phyloP scores from a whole-genome alignment of 345 rosid genomes.

The Geranium rotundifolium region DNA sequence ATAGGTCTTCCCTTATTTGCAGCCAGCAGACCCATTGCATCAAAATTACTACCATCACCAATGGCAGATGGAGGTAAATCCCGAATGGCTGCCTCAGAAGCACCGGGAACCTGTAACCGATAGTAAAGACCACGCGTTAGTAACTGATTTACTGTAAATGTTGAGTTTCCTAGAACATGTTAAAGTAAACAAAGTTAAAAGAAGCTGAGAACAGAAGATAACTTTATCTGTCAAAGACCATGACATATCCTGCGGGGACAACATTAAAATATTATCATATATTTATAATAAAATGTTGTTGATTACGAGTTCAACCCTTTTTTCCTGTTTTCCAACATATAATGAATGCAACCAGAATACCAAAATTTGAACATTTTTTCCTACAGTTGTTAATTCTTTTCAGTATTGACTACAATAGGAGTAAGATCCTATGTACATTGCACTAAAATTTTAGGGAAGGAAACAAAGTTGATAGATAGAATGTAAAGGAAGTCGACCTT shows the following conservation, averaged over 20 bases:
- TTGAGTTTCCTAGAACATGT: neutral
- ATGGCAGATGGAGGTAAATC: conserved; percentile 87
- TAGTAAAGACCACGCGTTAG: neutral
- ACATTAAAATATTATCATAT: too few relatives aligned
- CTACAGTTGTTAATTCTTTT: neutral
- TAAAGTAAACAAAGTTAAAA: neutral
- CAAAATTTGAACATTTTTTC: too few relatives aligned
- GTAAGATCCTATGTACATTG: neutral
- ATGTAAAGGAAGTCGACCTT: conserved; percentile 35
- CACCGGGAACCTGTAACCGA: conserved; percentile 57
- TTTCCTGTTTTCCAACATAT: too few relatives aligned
- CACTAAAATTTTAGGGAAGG: neutral
- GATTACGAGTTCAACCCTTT: neutral
- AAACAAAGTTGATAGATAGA: neutral
- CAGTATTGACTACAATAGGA: too few relatives aligned
- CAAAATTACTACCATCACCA: conserved; percentile 72
- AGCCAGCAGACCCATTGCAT: conserved; percentile 70
- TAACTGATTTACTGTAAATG: neutral
- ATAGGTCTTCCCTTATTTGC: conserved; percentile 78
- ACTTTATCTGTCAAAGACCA: neutral
- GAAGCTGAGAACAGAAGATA: neutral
- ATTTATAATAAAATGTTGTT: too few relatives aligned
- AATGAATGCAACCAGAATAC: neutral
- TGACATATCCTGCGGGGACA: neutral
- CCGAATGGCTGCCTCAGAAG: conserved; percentile 72